phyloP scores from a whole-genome alignment of 1,284 basidiomycete genomes.

The Melampsora larici-populina region DNA sequence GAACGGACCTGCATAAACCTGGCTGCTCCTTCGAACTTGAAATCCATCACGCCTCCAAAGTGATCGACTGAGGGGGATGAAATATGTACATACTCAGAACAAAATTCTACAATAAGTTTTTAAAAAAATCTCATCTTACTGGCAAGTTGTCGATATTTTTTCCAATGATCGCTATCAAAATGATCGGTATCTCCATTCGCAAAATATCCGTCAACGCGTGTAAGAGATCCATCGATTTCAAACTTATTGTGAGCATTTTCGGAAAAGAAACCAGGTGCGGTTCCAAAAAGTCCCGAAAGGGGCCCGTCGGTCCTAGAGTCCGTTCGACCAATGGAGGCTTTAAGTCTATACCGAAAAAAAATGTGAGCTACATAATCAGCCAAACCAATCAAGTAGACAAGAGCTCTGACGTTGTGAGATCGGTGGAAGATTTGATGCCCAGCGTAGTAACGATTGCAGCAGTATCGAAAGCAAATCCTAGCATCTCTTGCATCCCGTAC shows the following conservation, averaged over 20 bases:
- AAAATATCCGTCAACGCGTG: not conserved
- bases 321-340: not conserved
- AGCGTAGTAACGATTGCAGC: not conserved
- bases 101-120: not conserved
- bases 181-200: not conserved
- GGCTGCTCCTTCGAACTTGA: not conserved
- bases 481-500: slow-evolving; percentile 4
- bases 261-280: too few relatives aligned
- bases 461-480: not conserved
- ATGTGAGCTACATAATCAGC: not conserved
- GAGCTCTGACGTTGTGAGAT: not conserved
- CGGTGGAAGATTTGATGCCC: not conserved
- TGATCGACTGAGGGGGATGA: not conserved
- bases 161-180: not conserved
- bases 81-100: not conserved
- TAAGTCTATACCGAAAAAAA: not conserved
- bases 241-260: too few relatives aligned
- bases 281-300: not conserved
- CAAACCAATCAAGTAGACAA: not conserved
- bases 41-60: not conserved
- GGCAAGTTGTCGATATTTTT: slow-evolving; percentile 5
- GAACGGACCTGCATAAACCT: not conserved
- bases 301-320: not conserved
- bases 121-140: not conserved
- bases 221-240: not conserved